Base-by-base conservation (phyloP, 257 asterid species). In the Penstemon eatonii region DNA sequence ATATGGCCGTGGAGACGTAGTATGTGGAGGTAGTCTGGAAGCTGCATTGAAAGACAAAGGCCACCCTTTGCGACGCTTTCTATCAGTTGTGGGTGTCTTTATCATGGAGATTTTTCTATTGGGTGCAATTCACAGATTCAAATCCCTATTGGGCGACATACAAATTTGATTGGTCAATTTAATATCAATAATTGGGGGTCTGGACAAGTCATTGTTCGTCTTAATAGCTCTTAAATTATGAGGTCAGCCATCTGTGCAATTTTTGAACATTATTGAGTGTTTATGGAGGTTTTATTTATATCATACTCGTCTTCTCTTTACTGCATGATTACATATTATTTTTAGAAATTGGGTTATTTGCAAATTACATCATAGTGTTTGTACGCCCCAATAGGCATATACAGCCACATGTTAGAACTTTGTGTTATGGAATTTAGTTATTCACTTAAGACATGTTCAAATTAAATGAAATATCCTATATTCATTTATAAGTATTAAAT, bases 91-190 rank as follows among this genome's bases (percentile, higher is more conserved):
- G 66, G 99, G 96, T 43, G 71, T 91, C 12, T 89, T 96, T 6
- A 86, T 89, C 95, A 89, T 74, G 99, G 99, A 46, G 99, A 94
- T 76, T 90, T 94, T 83, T 92, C 97, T 73, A 54, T 94, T 10
- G 99, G 96, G 65, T 81, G 95, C 79, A 91, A 89, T 81, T 83
- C 88, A 42, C 97, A 94, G 83, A 82, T 89, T 4, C 99, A 94
- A 76, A 84, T 94, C 51, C 99, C 97, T 33, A 64, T 89, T 71
- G 99, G 99, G 12, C 87, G 97, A 56, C 77, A 71, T 75, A 74
- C 97, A 39, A 91, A 94, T 74, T 78, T 94, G 87, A 74, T 94
- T 63, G 96, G 95, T n/a, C 96, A 96, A 55, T 77, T 89, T 62
- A 94, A 84, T 81, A 60, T 89, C 67, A 94, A 87, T 56, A 91